These are phyloP conservation scores for Aureobasidium sp. DNA, from an alignment of 2,329 filamentous ascomycete genomes.

Conservation along the genomic window DNA sequence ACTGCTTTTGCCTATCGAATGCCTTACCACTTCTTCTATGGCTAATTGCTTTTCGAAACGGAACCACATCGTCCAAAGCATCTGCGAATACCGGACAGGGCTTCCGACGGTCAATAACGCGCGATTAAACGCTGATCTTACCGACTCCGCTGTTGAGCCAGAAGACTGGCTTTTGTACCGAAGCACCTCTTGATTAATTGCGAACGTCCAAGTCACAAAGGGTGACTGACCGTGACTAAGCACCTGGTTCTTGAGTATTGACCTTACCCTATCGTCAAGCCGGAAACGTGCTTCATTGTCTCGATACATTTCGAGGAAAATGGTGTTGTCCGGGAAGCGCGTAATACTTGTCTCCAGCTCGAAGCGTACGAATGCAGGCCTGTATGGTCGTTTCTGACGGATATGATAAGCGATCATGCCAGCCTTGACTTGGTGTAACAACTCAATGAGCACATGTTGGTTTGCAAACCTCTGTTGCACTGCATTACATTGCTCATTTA, in stretches of 20 bases:
- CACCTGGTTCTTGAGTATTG: constrained; percentile 46
- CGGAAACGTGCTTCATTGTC: constrained; percentile 66
- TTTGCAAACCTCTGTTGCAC: constrained; percentile 12
- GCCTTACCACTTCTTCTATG: not conserved
- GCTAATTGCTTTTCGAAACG: constrained; percentile 21
- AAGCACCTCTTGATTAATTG: constrained; percentile 48
- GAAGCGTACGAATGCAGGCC: constrained; percentile 57
- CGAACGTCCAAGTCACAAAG: constrained; percentile 48
- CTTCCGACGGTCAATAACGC: constrained; percentile 29
- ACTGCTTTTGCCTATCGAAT: not conserved
- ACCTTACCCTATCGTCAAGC: constrained; percentile 70
- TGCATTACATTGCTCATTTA: constrained; percentile 39
- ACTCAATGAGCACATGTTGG: constrained; percentile 39
- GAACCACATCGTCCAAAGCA: constrained; percentile 26
- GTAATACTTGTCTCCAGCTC: constrained; percentile 55
- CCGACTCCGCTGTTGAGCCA: constrained; percentile 23
- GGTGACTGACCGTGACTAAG: constrained; percentile 27
- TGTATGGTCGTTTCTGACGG: constrained; percentile 56
- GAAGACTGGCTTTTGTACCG: constrained; percentile 30
- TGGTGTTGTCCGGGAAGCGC: constrained; percentile 66
- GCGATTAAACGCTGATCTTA: constrained; percentile 43
- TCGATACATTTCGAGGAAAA: constrained; percentile 66
- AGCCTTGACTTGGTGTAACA: constrained; percentile 61
- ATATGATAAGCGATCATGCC: constrained; percentile 62
- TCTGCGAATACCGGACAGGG: constrained; percentile 25